These are phyloP conservation scores for Fusarium brachygibbosum DNA, from an alignment of 2,329 filamentous ascomycete species.

Conservation along the genomic window DNA sequence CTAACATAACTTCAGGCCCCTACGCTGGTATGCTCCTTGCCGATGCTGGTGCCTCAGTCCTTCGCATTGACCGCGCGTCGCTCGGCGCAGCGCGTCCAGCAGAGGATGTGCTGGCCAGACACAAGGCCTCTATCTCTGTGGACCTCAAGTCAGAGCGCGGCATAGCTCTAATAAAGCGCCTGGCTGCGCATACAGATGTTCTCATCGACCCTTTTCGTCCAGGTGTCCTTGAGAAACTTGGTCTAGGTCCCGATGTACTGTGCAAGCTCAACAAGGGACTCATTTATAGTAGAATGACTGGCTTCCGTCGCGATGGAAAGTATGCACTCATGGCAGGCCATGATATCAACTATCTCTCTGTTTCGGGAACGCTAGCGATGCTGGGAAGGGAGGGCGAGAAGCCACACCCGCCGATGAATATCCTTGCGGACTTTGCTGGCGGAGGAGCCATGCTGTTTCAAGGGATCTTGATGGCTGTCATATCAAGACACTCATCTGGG, in stretches of 20 bases:
- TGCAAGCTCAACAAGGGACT: slow-evolving; percentile 77
- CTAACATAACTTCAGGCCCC: slow-evolving; percentile 68
- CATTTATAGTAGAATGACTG: slow-evolving; percentile 88
- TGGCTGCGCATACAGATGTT: slow-evolving; percentile 81
- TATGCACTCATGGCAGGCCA: slow-evolving; percentile 93
- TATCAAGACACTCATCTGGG: slow-evolving; percentile 74
- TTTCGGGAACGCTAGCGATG: slow-evolving; percentile 82
- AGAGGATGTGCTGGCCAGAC: slow-evolving; percentile 80
- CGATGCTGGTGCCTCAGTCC: slow-evolving; percentile 88
- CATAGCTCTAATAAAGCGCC: slow-evolving; percentile 72
- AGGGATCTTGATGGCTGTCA: slow-evolving; percentile 83
- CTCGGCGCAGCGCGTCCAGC: slow-evolving; percentile 64
- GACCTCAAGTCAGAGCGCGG: slow-evolving; percentile 80
- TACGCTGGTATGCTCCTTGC: slow-evolving; percentile 91
- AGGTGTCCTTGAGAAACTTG: slow-evolving; percentile 87
- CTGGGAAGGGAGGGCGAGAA: slow-evolving; percentile 78
- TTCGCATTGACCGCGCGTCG: slow-evolving; percentile 82
- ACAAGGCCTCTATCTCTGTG: slow-evolving; percentile 83
- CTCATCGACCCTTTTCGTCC: slow-evolving; percentile 95
- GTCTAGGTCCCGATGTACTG: slow-evolving; percentile 79
- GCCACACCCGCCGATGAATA: slow-evolving; percentile 84
- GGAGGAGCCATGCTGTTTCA: slow-evolving; percentile 86
- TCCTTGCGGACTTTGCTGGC: slow-evolving; percentile 91
- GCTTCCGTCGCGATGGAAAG: slow-evolving; percentile 87
- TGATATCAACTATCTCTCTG: slow-evolving; percentile 96